Conservation (phyloP, 768 basidiomycete species). For the Lactarius tabidus region DNA sequence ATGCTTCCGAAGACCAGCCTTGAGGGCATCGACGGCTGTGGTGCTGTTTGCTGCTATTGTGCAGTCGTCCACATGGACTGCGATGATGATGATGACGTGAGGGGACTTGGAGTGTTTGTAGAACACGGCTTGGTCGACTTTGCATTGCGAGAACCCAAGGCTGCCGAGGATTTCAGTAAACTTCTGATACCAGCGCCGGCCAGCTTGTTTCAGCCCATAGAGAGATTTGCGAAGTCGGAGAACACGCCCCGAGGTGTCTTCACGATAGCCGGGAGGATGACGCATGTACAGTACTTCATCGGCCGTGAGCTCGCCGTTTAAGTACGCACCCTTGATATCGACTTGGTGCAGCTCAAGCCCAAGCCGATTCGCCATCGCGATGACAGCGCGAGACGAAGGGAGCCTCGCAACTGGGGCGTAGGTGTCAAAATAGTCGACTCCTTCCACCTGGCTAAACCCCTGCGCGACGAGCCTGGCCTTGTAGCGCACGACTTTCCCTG, state of each 20-base stretch:
- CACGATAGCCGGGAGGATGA: too few species aligned
- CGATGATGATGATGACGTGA: background rate
- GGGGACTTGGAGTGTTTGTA: background rate
- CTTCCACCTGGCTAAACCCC: slow-evolving; percentile 35
- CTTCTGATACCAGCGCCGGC: too few species aligned
- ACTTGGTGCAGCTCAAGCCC: slow-evolving; percentile 33
- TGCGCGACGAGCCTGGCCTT: slow-evolving; percentile 37
- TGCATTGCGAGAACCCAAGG: background rate
- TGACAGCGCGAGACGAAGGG: slow-evolving; percentile 24
- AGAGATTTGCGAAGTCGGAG: too few species aligned
- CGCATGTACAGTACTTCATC: slow-evolving; percentile 35
- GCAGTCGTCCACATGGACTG: slow-evolving; percentile 29
- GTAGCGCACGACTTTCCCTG: slow-evolving; percentile 29
- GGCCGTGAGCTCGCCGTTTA: slow-evolving; percentile 36
- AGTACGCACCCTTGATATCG: slow-evolving; percentile 42
- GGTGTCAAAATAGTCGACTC: slow-evolving; percentile 34
- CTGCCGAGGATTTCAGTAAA: background rate
- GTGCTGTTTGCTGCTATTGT: slow-evolving; percentile 29
- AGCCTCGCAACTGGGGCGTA: slow-evolving; percentile 27
- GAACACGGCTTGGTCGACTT: background rate
- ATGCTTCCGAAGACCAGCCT: slow-evolving; percentile 28
- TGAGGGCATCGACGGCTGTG: slow-evolving; percentile 13
- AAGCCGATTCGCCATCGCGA: slow-evolving; percentile 37
- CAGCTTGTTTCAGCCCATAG: too few species aligned
- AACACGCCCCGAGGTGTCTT: too few species aligned